These are phyloP conservation scores for Whalleya microplaca DNA, from an alignment of 2,329 filamentous ascomycete genomes.

Conservation along the genomic window DNA sequence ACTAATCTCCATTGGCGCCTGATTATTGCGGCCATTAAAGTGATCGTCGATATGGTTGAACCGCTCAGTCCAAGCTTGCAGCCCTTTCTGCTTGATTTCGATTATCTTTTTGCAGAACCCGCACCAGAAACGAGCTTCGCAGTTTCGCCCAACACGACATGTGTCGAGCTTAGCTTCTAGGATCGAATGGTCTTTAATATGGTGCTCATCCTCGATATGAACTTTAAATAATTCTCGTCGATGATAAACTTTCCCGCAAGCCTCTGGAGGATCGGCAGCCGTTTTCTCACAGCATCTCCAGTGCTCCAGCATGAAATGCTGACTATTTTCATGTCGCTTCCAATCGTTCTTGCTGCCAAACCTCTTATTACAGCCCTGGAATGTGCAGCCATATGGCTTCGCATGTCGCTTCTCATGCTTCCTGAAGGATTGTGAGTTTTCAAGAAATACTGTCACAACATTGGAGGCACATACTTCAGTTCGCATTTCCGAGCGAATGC, in stretches of 20 bases:
- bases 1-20: slow-evolving; percentile 48
- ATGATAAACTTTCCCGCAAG: slow-evolving; percentile 64
- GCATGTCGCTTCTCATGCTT: slow-evolving; percentile 85
- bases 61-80: slow-evolving; percentile 60
- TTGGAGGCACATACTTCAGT: slow-evolving; percentile 52
- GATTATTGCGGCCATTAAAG: slow-evolving; percentile 56
- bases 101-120: slow-evolving; percentile 73
- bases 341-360: slow-evolving; percentile 96
- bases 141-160: slow-evolving; percentile 66
- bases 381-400: slow-evolving; percentile 83
- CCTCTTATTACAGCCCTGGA: slow-evolving; percentile 65
- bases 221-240: slow-evolving; percentile 60
- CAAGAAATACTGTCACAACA: not conserved
- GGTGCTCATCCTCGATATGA: slow-evolving; percentile 63
- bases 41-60: slow-evolving; percentile 78
- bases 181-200: slow-evolving; percentile 32
- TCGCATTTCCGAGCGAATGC: slow-evolving; percentile 56
- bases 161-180: slow-evolving; percentile 51
- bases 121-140: slow-evolving; percentile 77
- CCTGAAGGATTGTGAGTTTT: slow-evolving; percentile 47
- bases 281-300: slow-evolving; percentile 67
- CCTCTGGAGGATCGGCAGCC: slow-evolving; percentile 29
- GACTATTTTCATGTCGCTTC: slow-evolving; percentile 86
- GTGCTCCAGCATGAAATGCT: slow-evolving; percentile 72
- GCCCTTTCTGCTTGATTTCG: slow-evolving; percentile 50